Conservation (phyloP, 495 filamentous ascomycete genomes). For the Sporormia fimetaria region DNA sequence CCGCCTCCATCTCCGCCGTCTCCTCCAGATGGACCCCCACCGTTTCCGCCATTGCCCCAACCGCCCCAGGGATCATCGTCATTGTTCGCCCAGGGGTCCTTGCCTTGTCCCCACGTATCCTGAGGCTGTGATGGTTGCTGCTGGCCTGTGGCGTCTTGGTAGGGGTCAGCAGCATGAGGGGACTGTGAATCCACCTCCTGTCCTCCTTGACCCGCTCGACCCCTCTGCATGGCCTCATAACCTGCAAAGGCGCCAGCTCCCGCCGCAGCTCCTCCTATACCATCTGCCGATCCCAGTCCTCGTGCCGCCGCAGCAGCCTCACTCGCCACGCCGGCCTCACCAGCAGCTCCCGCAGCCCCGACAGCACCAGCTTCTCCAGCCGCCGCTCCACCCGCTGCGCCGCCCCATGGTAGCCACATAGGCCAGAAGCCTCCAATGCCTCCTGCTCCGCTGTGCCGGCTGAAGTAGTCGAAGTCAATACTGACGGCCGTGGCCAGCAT, state of each 20-base stretch:
- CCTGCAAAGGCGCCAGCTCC: slow-evolving; percentile 52
- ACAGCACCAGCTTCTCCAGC: slow-evolving; percentile 35
- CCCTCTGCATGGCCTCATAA: slow-evolving; percentile 53
- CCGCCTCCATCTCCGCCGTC: slow-evolving; percentile 29
- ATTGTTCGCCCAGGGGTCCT: slow-evolving; percentile 20
- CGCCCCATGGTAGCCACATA: slow-evolving; percentile 44
- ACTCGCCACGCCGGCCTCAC: slow-evolving; percentile 33
- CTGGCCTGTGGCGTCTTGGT: neutral
- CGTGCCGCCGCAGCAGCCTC: slow-evolving; percentile 33
- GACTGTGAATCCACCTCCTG: slow-evolving; percentile 7
- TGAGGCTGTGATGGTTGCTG: slow-evolving; percentile 2
- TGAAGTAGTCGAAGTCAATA: slow-evolving; percentile 66
- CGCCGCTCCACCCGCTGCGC: slow-evolving; percentile 33
- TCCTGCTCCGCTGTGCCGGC: slow-evolving; percentile 43
- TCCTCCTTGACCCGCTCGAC: slow-evolving; percentile 19
- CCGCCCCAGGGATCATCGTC: slow-evolving; percentile 3
- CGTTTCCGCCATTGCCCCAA: slow-evolving; percentile 34
- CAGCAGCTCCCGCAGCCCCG: slow-evolving; percentile 34
- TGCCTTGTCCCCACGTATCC: slow-evolving; percentile 14
- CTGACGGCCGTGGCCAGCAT: slow-evolving; percentile 63
- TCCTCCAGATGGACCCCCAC: slow-evolving; percentile 26
- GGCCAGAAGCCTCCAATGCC: slow-evolving; percentile 45
- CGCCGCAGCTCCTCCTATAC: slow-evolving; percentile 32
- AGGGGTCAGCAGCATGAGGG: slow-evolving; percentile 3
- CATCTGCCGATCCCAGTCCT: slow-evolving; percentile 37